These are phyloP conservation scores for Alternaria tenuissima DNA, from an alignment of 2,329 filamentous ascomycete species.

Conservation along the genomic window DNA sequence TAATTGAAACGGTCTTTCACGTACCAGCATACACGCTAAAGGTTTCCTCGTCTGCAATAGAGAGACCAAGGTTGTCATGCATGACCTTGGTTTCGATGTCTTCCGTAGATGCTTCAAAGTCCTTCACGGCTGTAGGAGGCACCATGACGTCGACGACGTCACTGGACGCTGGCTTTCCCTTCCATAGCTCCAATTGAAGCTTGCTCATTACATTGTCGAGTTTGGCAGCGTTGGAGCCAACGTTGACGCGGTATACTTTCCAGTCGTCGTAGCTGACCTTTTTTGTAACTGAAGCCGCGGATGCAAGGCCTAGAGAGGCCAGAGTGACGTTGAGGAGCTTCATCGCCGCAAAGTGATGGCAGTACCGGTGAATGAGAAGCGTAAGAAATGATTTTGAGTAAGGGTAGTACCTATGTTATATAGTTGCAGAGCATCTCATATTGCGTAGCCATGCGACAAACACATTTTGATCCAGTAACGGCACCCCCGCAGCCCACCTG, in stretches of 20 bases:
- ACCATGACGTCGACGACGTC: slow-evolving; percentile 49
- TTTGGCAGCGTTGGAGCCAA: slow-evolving; percentile 37
- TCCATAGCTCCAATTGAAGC: slow-evolving; percentile 45
- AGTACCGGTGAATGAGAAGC: slow-evolving; percentile 7
- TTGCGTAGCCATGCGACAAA: slow-evolving; percentile 2
- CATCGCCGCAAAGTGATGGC: slow-evolving; percentile 29
- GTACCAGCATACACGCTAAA: slow-evolving; percentile 44
- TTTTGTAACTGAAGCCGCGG: slow-evolving; percentile 42
- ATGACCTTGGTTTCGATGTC: slow-evolving; percentile 44
- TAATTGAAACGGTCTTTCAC: no score
- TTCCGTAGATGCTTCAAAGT: slow-evolving; percentile 39
- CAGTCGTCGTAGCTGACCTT: slow-evolving; percentile 47
- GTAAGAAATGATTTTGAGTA: slow-evolving; percentile 3
- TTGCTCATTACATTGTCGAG: slow-evolving; percentile 42
- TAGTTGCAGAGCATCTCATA: background rate
- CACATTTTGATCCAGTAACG: background rate
- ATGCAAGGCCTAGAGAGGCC: slow-evolving; percentile 43
- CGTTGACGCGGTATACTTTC: slow-evolving; percentile 49
- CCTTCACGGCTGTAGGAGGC: slow-evolving; percentile 39
- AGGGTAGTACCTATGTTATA: slow-evolving; percentile 1
- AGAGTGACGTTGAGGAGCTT: slow-evolving; percentile 42
- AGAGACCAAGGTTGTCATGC: slow-evolving; percentile 50
- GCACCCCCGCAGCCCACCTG: slow-evolving; percentile 29
- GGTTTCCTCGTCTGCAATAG: slow-evolving; percentile 42
- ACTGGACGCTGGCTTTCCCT: slow-evolving; percentile 43